Base-by-base conservation (phyloP, 1,139 yeast species). In the Kazachstania sp. region DNA sequence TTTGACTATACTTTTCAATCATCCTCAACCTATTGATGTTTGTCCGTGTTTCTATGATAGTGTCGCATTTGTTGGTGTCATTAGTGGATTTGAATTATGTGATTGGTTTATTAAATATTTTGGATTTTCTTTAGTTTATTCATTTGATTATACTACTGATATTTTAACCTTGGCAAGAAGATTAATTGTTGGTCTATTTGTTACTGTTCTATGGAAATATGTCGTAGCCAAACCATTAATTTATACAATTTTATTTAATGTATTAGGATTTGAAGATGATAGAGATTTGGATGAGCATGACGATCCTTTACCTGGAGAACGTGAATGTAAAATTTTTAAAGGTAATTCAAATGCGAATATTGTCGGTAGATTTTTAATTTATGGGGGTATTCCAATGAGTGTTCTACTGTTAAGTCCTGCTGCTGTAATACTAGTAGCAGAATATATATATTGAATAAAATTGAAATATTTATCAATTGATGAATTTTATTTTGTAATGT, bases 11-110 rank as follows among this genome's bases (percentile, higher is more conserved):
- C 71, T 83, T 40, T 81, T 84, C 58, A 67, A 75, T 42, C 95
- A 88, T 65, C 85, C 90, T 0, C 81, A 78, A 51, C 97, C 98
- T 0, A 82, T 85, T 15, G 98, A 92, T 58, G 85, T 83, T 56
- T 92, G 98, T 62, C 98, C 98, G 1, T 92, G 98, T 63, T 90
- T 85, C 64, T 97, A 90, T 60, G 98, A 92, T 61, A 81, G 94
- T 8, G 95, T 92, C 23, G 95, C 97, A 3, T 92, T 92, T 58
- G 70, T 88, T 46, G 97, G 97, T 1, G 97, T 92, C 29, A 72
- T 90, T 28, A 72, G 83, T 46, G 97, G 97, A 0, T 57, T 82
- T 20, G 65, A 61, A 37, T 46, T 55, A 40, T 53, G 58, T 38
- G 59, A 57, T 44, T 62, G 65, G 65, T 37, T 56, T 30, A 43